These are phyloP conservation scores for Ganoderma lingzhi DNA, from an alignment of 1,284 basidiomycete species.

Conservation along the genomic window DNA sequence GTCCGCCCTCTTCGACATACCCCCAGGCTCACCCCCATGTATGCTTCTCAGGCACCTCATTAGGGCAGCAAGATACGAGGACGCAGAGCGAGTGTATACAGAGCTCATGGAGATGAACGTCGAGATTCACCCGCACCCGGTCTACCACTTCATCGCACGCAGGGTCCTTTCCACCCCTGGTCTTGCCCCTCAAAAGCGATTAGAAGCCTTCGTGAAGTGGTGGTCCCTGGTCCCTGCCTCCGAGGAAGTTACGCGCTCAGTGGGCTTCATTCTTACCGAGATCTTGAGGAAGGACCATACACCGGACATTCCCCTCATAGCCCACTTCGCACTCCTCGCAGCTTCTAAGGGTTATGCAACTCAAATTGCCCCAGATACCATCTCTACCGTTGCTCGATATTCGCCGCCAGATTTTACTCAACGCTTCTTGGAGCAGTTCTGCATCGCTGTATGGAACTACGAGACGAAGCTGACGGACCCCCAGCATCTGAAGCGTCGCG, in stretches of 20 bases:
- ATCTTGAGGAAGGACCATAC: slow-evolving; percentile 18
- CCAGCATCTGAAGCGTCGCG: not conserved
- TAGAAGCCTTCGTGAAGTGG: slow-evolving; percentile 46
- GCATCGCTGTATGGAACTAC: slow-evolving; percentile 11
- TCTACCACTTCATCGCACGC: slow-evolving; percentile 45
- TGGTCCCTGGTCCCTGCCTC: slow-evolving; percentile 46
- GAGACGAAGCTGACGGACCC: not conserved
- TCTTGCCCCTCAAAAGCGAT: slow-evolving; percentile 33
- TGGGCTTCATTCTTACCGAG: slow-evolving; percentile 26
- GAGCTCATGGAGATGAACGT: slow-evolving; percentile 45
- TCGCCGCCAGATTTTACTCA: slow-evolving; percentile 25
- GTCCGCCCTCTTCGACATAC: not conserved
- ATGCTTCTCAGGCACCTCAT: slow-evolving; percentile 37
- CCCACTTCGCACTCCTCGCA: slow-evolving; percentile 37
- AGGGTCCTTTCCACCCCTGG: slow-evolving; percentile 30
- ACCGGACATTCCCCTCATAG: slow-evolving; percentile 37
- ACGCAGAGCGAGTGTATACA: slow-evolving; percentile 39
- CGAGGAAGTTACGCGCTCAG: not conserved
- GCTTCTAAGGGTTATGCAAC: slow-evolving; percentile 40
- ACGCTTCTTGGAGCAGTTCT: slow-evolving; percentile 37
- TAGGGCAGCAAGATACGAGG: slow-evolving; percentile 28
- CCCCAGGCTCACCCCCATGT: slow-evolving; percentile 15
- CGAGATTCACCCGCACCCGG: slow-evolving; percentile 39
- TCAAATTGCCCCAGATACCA: slow-evolving; percentile 13
- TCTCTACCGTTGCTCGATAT: slow-evolving; percentile 36